These are phyloP conservation scores for Naganishia sp. DNA, from an alignment of 1,284 basidiomycete species.

Conservation along the genomic window DNA sequence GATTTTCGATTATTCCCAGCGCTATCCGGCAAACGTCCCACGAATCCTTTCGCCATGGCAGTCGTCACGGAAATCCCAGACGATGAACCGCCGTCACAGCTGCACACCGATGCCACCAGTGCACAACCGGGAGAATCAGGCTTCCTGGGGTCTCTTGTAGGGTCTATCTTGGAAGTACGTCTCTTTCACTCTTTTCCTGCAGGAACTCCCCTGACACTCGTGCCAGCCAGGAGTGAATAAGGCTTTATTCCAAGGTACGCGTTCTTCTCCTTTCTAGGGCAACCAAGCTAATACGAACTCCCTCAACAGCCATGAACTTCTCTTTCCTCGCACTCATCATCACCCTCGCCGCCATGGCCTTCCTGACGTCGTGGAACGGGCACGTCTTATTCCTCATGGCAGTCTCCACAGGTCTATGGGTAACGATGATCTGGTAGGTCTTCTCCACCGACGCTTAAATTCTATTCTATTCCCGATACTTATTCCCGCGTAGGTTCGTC, in stretches of 20 bases:
- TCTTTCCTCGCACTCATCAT: slow-evolving; percentile 51
- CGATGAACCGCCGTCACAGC: not conserved
- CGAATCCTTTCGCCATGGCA: not conserved
- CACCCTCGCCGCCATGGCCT: slow-evolving; percentile 46
- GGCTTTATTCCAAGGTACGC: slow-evolving; percentile 47
- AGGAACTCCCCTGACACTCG: not conserved
- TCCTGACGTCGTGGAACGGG: slow-evolving; percentile 48
- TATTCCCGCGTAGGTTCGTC: slow-evolving; percentile 45
- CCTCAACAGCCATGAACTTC: slow-evolving; percentile 49
- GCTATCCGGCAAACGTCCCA: too few species aligned
- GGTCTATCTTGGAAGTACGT: slow-evolving; percentile 51
- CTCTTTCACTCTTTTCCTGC: not conserved
- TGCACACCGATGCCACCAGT: too few species aligned
- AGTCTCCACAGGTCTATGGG: slow-evolving; percentile 45
- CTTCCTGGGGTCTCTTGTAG: slow-evolving; percentile 44
- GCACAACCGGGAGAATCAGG: slow-evolving; percentile 29
- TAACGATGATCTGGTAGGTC: slow-evolving; percentile 48
- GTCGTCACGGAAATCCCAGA: slow-evolving; percentile 10
- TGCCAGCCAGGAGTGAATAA: slow-evolving; percentile 49
- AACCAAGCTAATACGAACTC: not conserved
- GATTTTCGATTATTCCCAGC: too few species aligned
- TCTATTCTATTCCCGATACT: not conserved
- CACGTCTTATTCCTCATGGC: slow-evolving; percentile 47
- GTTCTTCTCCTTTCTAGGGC: not conserved
- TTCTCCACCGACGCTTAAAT: slow-evolving; percentile 3